Percentiles rank a stretch among this genome's conserved stretches.
Evolutionary conservation across 2,329 filamentous ascomycete species (phyloP).

Genomic region (Spiromastix sp.): DNA sequence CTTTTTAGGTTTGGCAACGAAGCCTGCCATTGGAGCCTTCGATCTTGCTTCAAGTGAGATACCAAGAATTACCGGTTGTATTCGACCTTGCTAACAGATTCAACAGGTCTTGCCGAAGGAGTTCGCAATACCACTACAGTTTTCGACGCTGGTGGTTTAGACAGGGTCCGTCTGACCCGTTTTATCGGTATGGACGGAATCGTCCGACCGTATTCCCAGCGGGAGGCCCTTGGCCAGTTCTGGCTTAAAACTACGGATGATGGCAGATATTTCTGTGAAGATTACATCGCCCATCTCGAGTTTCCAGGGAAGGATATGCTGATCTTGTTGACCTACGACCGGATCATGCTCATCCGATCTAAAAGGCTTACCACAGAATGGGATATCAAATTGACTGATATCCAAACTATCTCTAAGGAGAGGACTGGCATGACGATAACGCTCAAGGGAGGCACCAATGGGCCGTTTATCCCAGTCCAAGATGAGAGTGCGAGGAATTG

Average conservation of each 20-base stretch:
- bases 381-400: conserved; percentile 91
- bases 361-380: conserved; percentile 82
- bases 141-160: conserved; percentile 88
- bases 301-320: conserved; percentile 80
- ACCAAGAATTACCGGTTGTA: not conserved
- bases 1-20: conserved; percentile 85
- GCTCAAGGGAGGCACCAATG: conserved; percentile 80
- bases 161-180: conserved; percentile 84
- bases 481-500: conserved; percentile 67
- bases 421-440: conserved; percentile 84
- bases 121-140: conserved; percentile 98
- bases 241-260: conserved; percentile 99
- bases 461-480: conserved; percentile 88
- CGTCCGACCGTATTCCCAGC: conserved; percentile 85
- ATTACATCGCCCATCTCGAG: conserved; percentile 94
- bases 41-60: conserved; percentile 73
- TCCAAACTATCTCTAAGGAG: conserved; percentile 96
- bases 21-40: conserved; percentile 91
- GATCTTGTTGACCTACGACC: conserved; percentile 76
- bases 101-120: conserved; percentile 71
- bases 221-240: conserved; percentile 91
- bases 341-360: conserved; percentile 83
- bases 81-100: conserved; percentile 8
- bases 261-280: conserved; percentile 93
- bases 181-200: conserved; percentile 90